These are phyloP conservation scores for Eucalyptus sp. DNA, from an alignment of 345 rosid species.

Conservation along the genomic window DNA sequence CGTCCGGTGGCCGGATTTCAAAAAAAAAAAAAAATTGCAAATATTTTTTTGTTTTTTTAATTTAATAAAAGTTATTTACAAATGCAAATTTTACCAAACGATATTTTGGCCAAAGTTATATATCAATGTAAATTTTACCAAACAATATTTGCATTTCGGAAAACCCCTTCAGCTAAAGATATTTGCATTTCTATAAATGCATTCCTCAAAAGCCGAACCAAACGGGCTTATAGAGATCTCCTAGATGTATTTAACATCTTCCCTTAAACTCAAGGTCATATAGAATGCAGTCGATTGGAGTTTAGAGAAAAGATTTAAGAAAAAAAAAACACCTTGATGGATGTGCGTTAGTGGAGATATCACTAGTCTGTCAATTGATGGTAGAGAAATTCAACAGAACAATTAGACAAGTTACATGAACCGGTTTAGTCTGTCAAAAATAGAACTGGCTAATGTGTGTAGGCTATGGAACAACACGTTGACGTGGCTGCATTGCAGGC, in stretches of 20 bases:
- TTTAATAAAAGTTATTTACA: too few relatives aligned
- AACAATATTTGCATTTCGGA: too few relatives aligned
- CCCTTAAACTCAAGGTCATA: neutral
- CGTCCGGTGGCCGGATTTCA: too few relatives aligned
- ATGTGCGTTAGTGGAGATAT: neutral
- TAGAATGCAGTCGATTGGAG: neutral
- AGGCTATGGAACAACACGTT: neutral
- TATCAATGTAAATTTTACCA: too few relatives aligned
- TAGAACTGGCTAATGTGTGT: neutral
- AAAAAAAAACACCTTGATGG: neutral
- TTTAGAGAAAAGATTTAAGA: neutral
- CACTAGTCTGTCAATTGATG: neutral
- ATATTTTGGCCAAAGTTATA: too few relatives aligned
- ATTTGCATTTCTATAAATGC: too few relatives aligned
- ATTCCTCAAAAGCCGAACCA: too few relatives aligned
- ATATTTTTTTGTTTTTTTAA: too few relatives aligned
- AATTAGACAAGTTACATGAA: neutral
- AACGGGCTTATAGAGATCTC: neutral
- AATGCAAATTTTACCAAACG: too few relatives aligned
- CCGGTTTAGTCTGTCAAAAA: neutral
- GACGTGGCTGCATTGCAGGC: neutral
- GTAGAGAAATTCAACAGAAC: neutral
- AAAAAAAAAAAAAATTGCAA: too few relatives aligned
- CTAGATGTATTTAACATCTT: neutral
- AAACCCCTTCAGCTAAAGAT: too few relatives aligned